Evolutionary conservation across 2,329 filamentous ascomycete genomes (phyloP), one percentile per base, ranked within the genome.

Genomic region (Fusarium camptoceras): DNA sequence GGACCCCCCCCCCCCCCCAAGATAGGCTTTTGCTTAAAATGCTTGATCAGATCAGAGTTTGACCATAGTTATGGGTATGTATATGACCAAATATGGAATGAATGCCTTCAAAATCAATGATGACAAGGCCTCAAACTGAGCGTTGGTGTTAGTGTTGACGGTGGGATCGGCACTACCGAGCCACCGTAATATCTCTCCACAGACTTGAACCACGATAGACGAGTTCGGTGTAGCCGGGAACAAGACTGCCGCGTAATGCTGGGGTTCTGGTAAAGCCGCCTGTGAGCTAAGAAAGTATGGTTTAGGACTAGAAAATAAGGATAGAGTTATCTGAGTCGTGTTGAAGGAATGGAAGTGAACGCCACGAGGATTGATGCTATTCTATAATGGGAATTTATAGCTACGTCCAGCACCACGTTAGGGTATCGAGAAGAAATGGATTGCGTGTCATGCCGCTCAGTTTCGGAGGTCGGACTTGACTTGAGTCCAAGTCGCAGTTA

Each of bases 141-240:
- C 30, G 27, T 30, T 25, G 42, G 37, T 20, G 15, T 20, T 43
- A 24, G 34, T 54, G 24, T 42, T 34, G 25, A 42, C 49, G 25
- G 37, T 57, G 30, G 50, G 61, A 49, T 47, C 41, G 51, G 65
- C 31, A 58, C 44, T 64, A n/a, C 64, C 57, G 64, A 57, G 22
- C 34, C 56, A 46, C 48, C 64, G 41, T 55, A 27, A 53, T 42
- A 34, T 51, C 31, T 47, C 27, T 48, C 34, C 31, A 55, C 49
- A 30, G 20, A 42, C 49, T 51, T 41, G 49, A 57, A 70, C 49
- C 44, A 46, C 57, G 56, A 70, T 67, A 59, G 57, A 70, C 62
- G 57, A 69, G 47, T 50, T 70, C 58, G 67, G 67, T 68, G 60
- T 43, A 22, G 65, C 54, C 46, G 53, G 56, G 53, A 37, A 70